A percentile compares a stretch with the other conserved stretches of the same genome.
Evolutionary conservation across 2,329 filamentous ascomycete species (phyloP).

Genomic region (Coccinonectria pachysandricola): DNA sequence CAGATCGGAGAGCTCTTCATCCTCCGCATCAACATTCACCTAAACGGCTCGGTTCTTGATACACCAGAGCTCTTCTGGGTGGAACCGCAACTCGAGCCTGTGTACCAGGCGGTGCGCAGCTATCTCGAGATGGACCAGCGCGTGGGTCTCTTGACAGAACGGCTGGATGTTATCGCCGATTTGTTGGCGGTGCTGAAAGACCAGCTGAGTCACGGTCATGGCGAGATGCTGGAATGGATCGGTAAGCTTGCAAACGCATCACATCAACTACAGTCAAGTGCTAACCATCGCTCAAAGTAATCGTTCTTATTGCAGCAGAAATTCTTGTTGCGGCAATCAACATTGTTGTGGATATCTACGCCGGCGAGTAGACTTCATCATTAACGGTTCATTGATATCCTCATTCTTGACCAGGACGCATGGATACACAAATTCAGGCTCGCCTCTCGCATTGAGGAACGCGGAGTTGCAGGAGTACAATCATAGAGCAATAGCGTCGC

Average conservation of each 20-base stretch:
- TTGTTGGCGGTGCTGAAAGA: constrained; percentile 88
- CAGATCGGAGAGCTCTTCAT: constrained; percentile 98
- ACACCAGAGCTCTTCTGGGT: constrained; percentile 98
- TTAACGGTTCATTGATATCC: too few relatives aligned
- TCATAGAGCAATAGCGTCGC: constrained; percentile 18
- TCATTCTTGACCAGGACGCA: too few relatives aligned
- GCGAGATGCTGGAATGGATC: constrained; percentile 83
- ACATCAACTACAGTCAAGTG: background rate
- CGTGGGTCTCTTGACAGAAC: constrained; percentile 77
- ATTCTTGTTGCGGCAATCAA: constrained; percentile 89
- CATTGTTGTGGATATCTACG: constrained; percentile 89
- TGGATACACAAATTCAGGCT: too few relatives aligned
- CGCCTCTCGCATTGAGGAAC: too few relatives aligned
- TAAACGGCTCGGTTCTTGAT: constrained; percentile 93
- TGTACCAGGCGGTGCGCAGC: constrained; percentile 89
- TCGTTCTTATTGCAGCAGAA: constrained; percentile 89
- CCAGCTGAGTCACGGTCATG: constrained; percentile 86
- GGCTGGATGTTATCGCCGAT: constrained; percentile 81
- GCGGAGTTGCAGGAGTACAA: too few relatives aligned
- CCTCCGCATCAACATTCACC: constrained; percentile 91
- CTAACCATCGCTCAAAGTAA: constrained; percentile 47
- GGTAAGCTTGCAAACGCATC: constrained; percentile 43
- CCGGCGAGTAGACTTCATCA: constrained; percentile 20
- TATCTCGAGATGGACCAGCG: constrained; percentile 98
- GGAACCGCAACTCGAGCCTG: constrained; percentile 89